phyloP scores from a whole-genome alignment of 208 protist genomes.

The Crithidia brevicula region DNA sequence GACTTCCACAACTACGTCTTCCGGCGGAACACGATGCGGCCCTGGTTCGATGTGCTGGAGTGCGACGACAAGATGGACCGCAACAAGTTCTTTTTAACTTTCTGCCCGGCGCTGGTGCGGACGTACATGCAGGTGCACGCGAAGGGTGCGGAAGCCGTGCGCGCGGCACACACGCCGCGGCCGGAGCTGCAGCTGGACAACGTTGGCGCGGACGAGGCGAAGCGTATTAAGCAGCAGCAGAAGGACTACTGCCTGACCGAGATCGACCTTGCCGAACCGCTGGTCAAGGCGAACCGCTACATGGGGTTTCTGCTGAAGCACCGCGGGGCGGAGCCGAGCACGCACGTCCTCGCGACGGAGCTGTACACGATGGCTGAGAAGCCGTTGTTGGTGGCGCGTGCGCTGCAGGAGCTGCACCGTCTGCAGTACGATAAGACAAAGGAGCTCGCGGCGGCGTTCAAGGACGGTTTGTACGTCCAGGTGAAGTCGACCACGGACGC shows the following conservation, averaged over 20 bases:
- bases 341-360: conserved; percentile 74
- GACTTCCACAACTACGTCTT: conserved; percentile 98
- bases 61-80: conserved; percentile 71
- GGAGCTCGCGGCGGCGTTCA: conserved; percentile 48
- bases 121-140: conserved; percentile 82
- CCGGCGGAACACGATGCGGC: conserved; percentile 93
- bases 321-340: conserved; percentile 38
- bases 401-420: conserved; percentile 50
- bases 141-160: conserved; percentile 70
- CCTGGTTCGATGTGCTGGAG: conserved; percentile 94
- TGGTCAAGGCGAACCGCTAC: conserved; percentile 82
- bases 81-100: conserved; percentile 82
- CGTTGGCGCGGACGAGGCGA: conserved; percentile 58
- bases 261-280: conserved; percentile 71
- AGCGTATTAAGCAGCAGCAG: conserved; percentile 57
- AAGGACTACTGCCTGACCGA: conserved; percentile 66
- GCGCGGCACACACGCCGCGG: conserved; percentile 68
- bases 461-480: conserved; percentile 36
- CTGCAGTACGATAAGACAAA: conserved; percentile 35
- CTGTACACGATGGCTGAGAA: conserved; percentile 68
- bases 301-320: conserved; percentile 59
- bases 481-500: conserved; percentile 32
- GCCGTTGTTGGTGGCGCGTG: conserved; percentile 68
- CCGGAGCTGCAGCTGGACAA: conserved; percentile 51
- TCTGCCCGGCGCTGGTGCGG: conserved; percentile 73